Conservation (phyloP, 352 stramenopile genomes). For the Blastocystis sp. region DNA sequence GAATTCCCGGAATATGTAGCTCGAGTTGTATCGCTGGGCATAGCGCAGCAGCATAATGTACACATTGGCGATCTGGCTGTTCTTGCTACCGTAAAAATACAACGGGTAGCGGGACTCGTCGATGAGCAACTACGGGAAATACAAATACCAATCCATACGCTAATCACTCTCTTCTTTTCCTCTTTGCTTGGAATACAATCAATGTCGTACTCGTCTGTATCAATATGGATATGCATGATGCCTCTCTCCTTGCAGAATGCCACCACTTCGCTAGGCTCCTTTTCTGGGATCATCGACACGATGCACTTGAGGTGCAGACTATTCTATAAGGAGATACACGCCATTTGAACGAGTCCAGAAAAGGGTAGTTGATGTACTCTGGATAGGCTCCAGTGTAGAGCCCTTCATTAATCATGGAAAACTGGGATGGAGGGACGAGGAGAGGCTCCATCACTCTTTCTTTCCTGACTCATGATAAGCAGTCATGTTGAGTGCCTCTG, state of each 20-base stretch:
- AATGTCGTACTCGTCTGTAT: conserved; percentile 66
- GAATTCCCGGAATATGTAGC: conserved; percentile 55
- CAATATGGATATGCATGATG: conserved; percentile 63
- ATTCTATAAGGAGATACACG: neutral
- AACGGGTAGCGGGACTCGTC: conserved; percentile 41
- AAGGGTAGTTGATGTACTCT: conserved; percentile 47
- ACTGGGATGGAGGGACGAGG: conserved; percentile 62
- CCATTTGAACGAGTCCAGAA: conserved; percentile 38
- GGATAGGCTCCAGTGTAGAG: conserved; percentile 45
- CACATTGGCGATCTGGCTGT: conserved; percentile 59
- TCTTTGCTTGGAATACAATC: conserved; percentile 68
- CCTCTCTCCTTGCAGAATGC: conserved; percentile 54
- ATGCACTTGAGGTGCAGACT: conserved; percentile 65
- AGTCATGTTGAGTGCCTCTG: neutral
- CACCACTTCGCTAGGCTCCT: conserved; percentile 6
- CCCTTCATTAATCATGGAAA: conserved; percentile 28
- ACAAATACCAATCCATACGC: neutral
- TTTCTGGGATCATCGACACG: conserved; percentile 54
- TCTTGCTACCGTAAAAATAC: conserved; percentile 60
- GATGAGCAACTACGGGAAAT: conserved; percentile 27
- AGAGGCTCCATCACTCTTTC: neutral
- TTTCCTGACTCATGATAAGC: no score
- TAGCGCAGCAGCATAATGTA: conserved; percentile 62
- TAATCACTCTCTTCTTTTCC: conserved; percentile 56
- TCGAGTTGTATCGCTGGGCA: conserved; percentile 46